A percentile compares a stretch with the other conserved stretches of the same genome.
phyloP scores from a whole-genome alignment of 2,329 filamentous ascomycete species.

The Botrytis cinerea region DNA sequence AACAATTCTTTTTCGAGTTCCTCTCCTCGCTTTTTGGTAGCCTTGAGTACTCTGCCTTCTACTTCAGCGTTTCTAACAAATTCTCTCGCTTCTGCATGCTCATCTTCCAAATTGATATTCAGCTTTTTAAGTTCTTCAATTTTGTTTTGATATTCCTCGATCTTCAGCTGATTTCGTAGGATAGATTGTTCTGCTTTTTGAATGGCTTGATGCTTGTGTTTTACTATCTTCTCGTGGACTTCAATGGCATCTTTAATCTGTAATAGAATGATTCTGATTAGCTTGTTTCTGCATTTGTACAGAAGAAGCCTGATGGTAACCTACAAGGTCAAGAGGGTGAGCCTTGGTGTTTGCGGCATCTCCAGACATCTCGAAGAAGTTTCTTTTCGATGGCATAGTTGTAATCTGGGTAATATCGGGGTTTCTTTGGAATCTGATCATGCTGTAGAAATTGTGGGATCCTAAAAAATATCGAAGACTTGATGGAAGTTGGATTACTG shows the following conservation, averaged over 20 bases:
- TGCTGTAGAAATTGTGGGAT: not conserved
- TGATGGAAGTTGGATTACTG: not conserved
- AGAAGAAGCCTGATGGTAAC: not conserved
- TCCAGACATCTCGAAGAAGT: not conserved
- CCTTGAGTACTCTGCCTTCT: not conserved
- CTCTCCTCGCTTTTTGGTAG: not conserved
- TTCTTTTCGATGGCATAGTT: not conserved
- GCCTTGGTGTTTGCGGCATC: not conserved
- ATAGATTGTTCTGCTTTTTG: no score
- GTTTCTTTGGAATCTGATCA: not conserved
- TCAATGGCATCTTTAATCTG: not conserved
- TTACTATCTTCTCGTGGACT: not conserved
- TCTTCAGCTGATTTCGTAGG: no score
- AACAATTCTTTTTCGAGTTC: not conserved
- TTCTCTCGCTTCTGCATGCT: no score
- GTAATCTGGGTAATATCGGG: no score
- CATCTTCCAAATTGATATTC: no score
- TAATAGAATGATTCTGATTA: no score
- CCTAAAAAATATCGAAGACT: not conserved
- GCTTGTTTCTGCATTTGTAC: not conserved
- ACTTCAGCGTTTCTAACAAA: no score
- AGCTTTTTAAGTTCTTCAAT: no score
- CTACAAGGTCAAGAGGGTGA: not conserved
- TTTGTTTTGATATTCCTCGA: no score
- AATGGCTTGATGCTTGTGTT: no score